These are phyloP conservation scores for Pythium graminicola DNA, from an alignment of 352 stramenopile species.

Conservation along the genomic window DNA sequence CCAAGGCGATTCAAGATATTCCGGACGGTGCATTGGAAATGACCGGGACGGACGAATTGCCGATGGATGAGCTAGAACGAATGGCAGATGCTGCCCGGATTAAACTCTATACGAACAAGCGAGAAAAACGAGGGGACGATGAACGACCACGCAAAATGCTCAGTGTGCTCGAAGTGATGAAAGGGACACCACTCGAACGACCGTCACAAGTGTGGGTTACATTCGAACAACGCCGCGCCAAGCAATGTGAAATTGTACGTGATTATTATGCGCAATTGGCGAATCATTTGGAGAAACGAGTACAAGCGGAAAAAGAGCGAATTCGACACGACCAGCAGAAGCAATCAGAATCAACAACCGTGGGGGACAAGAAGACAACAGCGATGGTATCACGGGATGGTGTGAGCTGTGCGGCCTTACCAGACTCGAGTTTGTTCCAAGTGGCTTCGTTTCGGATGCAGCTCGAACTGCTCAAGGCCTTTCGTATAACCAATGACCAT, in stretches of 20 bases:
- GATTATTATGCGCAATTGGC: slow-evolving; percentile 15
- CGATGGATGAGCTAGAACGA: slow-evolving; percentile 54
- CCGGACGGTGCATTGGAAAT: slow-evolving; percentile 27
- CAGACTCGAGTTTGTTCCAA: slow-evolving; percentile 30
- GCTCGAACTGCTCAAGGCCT: slow-evolving; percentile 59
- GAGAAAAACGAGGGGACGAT: background rate
- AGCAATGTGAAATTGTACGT: slow-evolving; percentile 21
- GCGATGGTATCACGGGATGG: background rate
- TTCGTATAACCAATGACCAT: slow-evolving; percentile 30
- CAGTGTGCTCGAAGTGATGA: slow-evolving; percentile 13
- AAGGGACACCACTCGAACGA: slow-evolving; percentile 12
- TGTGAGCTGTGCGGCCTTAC: background rate
- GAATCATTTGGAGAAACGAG: background rate
- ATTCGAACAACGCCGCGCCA: slow-evolving; percentile 9
- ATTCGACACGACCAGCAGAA: background rate
- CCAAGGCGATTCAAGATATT: slow-evolving; percentile 4
- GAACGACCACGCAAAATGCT: background rate
- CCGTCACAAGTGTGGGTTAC: background rate
- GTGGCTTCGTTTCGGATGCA: slow-evolving; percentile 56
- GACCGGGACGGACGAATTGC: slow-evolving; percentile 44
- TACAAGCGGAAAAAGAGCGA: background rate
- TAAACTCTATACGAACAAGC: slow-evolving; percentile 36
- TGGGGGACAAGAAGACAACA: background rate
- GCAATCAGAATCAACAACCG: slow-evolving; percentile 4
- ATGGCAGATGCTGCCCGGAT: slow-evolving; percentile 45